Percentiles rank a stretch among this genome's conserved stretches.
Evolutionary conservation across 352 stramenopile genomes (phyloP).

Genomic region (Globisporangium perplexum): DNA sequence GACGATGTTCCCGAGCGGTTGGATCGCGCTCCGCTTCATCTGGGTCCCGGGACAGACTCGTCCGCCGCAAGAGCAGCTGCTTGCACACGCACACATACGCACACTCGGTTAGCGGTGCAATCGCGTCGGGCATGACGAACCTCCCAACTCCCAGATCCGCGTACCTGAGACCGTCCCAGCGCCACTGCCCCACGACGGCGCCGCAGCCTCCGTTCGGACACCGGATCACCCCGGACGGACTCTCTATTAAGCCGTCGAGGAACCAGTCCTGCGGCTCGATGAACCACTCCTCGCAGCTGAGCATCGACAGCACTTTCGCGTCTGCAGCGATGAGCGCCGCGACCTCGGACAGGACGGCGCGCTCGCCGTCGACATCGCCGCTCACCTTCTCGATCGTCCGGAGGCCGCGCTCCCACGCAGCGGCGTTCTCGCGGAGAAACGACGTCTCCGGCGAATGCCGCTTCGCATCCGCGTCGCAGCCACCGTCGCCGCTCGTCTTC

Average conservation of each 20-base stretch:
- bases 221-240: conserved; percentile 22
- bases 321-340: conserved; percentile 29
- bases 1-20: conserved; percentile 41
- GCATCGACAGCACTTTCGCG: conserved; percentile 15
- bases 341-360: conserved; percentile 16
- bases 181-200: conserved; percentile 39
- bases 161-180: conserved; percentile 43
- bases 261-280: conserved; percentile 49
- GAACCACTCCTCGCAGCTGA: conserved; percentile 36
- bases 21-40: conserved; percentile 42
- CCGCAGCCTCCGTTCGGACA: conserved; percentile 38
- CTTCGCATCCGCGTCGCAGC: background rate
- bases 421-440: conserved; percentile 18
- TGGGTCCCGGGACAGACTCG: conserved; percentile 34
- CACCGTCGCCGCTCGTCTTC: background rate
- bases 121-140: too few species aligned
- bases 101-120: background rate
- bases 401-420: conserved; percentile 30
- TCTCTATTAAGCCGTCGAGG: conserved; percentile 16
- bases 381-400: conserved; percentile 18
- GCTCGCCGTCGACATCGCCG: conserved; percentile 10
- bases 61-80: conserved; percentile 36
- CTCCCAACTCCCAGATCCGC: conserved; percentile 1
- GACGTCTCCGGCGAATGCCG: background rate
- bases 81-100: background rate